A percentile compares a stretch with the other conserved stretches of the same genome.
phyloP scores from a whole-genome alignment of 495 filamentous ascomycete genomes.

The Aspergillus baeticus region DNA sequence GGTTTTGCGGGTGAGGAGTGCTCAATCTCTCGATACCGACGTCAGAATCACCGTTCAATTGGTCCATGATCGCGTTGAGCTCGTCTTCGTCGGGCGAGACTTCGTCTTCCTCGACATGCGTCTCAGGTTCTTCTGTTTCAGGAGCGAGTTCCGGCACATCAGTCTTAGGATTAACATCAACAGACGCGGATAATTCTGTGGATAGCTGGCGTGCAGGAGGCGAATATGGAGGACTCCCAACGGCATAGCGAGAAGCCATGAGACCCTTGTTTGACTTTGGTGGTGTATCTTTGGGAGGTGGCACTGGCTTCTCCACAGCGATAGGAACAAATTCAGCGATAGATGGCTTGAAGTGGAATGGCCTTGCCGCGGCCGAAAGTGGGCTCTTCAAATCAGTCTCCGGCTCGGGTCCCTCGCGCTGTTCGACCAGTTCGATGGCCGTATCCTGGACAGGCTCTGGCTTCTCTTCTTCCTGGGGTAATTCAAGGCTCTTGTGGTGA shows the following conservation, averaged over 20 bases:
- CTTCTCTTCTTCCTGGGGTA: conserved; percentile 5
- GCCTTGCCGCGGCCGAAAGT: conserved; percentile 65
- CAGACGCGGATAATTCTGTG: not conserved
- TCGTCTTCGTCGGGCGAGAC: conserved; percentile 67
- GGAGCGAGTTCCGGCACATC: conserved; percentile 10
- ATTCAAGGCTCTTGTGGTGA: conserved; percentile 7
- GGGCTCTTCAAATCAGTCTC: conserved; percentile 27
- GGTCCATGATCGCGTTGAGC: conserved; percentile 82
- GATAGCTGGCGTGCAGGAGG: conserved; percentile 14
- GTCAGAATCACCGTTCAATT: conserved; percentile 70
- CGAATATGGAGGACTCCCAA: conserved; percentile 21
- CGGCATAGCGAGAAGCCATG: conserved; percentile 42
- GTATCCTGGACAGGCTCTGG: not conserved
- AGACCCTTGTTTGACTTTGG: conserved; percentile 24
- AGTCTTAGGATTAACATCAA: not conserved
- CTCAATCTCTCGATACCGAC: conserved; percentile 65
- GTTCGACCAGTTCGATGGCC: not conserved
- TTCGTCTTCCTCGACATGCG: conserved; percentile 21
- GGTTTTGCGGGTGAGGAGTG: conserved; percentile 46
- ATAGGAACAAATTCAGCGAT: conserved; percentile 45
- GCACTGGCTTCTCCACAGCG: conserved; percentile 31
- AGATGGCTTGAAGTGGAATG: conserved; percentile 62
- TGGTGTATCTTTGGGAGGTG: conserved; percentile 6
- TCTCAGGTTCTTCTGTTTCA: conserved; percentile 14
- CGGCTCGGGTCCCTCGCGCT: conserved; percentile 20